Percentiles rank a stretch among this genome's conserved stretches.
Conservation (phyloP, 768 basidiomycete genomes). For the Hygrophorus russula region DNA sequence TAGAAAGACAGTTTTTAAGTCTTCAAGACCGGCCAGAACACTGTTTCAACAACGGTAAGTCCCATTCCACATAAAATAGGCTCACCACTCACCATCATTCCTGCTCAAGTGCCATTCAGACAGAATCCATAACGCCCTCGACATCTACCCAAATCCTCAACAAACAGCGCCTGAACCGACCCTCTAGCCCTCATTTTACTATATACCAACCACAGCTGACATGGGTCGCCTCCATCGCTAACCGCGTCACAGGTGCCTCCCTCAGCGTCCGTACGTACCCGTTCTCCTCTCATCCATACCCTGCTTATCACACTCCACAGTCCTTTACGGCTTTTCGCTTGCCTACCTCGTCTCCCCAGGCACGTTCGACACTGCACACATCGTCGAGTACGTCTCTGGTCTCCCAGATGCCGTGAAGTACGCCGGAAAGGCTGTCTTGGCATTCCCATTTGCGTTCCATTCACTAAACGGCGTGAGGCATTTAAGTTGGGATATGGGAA, state of each 20-base stretch:
- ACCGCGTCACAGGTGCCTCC: constrained; percentile 77
- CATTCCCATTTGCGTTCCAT: constrained; percentile 87
- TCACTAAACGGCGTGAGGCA: constrained; percentile 85
- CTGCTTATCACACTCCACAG: constrained; percentile 24
- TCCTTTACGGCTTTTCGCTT: constrained; percentile 81
- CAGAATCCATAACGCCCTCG: constrained; percentile 51
- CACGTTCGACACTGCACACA: constrained; percentile 66
- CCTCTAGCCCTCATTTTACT: constrained; percentile 88
- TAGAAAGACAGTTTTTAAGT: no score
- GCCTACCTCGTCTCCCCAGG: constrained; percentile 77
- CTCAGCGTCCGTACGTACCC: constrained; percentile 57
- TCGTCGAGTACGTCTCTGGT: constrained; percentile 59
- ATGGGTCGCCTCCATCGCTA: constrained; percentile 76
- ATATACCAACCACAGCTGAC: constrained; percentile 96
- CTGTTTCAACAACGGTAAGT: no score
- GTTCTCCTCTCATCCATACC: background rate
- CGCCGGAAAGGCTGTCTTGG: constrained; percentile 66
- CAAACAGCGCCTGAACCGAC: constrained; percentile 78
- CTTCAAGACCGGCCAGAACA: no score
- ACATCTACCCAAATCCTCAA: constrained; percentile 62
- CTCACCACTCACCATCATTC: no score
- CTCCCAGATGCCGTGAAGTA: constrained; percentile 74
- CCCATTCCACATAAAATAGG: no score
- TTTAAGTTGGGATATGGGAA: constrained; percentile 80
- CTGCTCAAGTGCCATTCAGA: constrained; percentile 41